These are phyloP conservation scores for Gossypium mustelinum DNA, from an alignment of 345 rosid genomes.

Conservation along the genomic window DNA sequence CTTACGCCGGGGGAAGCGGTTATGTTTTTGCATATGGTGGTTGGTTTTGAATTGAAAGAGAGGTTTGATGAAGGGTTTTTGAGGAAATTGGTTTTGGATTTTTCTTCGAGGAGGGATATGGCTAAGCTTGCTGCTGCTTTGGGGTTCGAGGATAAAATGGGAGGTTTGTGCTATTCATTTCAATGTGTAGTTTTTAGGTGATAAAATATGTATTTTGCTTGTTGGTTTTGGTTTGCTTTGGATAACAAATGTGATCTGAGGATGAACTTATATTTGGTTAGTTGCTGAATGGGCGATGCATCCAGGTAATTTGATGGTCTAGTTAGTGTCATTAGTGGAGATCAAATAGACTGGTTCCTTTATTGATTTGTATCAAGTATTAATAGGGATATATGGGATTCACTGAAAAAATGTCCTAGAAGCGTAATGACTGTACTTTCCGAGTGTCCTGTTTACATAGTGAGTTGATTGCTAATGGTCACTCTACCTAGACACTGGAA, in stretches of 20 bases:
- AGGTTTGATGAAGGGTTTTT: slow-evolving; percentile 42
- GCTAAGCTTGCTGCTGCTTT: slow-evolving; percentile 44
- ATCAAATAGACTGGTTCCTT: too few species aligned
- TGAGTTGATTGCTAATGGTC: too few species aligned
- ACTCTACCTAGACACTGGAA: too few species aligned
- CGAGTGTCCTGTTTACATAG: too few species aligned
- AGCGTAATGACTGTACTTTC: too few species aligned
- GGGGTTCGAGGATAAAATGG: slow-evolving; percentile 38
- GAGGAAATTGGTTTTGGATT: slow-evolving; percentile 46
- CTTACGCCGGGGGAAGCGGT: slow-evolving; percentile 53
- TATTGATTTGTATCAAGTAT: too few species aligned
- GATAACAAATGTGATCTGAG: neutral
- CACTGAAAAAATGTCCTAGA: too few species aligned
- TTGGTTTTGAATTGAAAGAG: slow-evolving; percentile 39
- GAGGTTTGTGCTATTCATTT: slow-evolving; percentile 34
- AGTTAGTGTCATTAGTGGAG: too few species aligned
- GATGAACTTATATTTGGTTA: neutral
- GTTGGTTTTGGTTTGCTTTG: neutral
- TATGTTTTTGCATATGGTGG: slow-evolving; percentile 50
- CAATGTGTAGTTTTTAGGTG: neutral
- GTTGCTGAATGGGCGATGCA: too few species aligned
- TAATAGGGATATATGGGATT: too few species aligned
- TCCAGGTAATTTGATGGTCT: too few species aligned
- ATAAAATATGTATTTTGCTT: neutral
- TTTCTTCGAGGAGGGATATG: slow-evolving; percentile 52